Percentiles rank a stretch among this genome's conserved stretches.
phyloP scores from a whole-genome alignment of 176 grass and related monocot species.

The Guadua angustifolia region DNA sequence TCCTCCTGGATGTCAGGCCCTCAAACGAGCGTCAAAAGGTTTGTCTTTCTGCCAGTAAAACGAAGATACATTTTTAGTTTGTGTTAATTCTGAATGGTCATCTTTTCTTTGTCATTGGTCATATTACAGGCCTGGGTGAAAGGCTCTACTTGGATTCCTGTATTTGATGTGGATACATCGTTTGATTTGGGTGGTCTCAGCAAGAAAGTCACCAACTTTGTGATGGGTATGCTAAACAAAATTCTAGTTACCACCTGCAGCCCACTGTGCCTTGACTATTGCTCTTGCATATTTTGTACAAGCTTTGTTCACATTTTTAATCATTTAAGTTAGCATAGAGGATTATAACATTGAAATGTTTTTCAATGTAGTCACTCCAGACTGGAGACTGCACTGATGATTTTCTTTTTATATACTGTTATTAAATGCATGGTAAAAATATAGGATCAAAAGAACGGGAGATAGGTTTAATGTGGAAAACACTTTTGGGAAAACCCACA shows the following conservation, averaged over 20 bases:
- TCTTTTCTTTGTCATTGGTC: not conserved
- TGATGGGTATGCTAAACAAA: conserved; percentile 68
- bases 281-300: not conserved
- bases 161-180: conserved; percentile 74
- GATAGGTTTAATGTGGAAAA: no score
- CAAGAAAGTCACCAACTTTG: conserved; percentile 85
- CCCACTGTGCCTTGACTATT: conserved; percentile 3
- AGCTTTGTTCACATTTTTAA: not conserved
- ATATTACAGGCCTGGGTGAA: conserved; percentile 78
- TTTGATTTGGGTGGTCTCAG: conserved; percentile 58
- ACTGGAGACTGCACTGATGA: not conserved
- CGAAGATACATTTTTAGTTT: not conserved
- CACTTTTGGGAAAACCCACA: no score
- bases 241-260: conserved; percentile 7
- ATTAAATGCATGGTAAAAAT: no score
- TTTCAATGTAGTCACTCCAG: not conserved
- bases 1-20: conserved; percentile 90
- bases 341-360: not conserved
- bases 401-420: not conserved
- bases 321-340: not conserved
- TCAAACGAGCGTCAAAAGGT: conserved; percentile 87
- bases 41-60: not conserved
- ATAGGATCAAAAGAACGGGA: no score
- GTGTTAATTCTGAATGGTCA: not conserved
- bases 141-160: conserved; percentile 95